Evolutionary conservation across 2,329 filamentous ascomycete genomes (phyloP), one percentile per base, ranked within the genome.

Genomic region (Emergomyces orientalis): DNA sequence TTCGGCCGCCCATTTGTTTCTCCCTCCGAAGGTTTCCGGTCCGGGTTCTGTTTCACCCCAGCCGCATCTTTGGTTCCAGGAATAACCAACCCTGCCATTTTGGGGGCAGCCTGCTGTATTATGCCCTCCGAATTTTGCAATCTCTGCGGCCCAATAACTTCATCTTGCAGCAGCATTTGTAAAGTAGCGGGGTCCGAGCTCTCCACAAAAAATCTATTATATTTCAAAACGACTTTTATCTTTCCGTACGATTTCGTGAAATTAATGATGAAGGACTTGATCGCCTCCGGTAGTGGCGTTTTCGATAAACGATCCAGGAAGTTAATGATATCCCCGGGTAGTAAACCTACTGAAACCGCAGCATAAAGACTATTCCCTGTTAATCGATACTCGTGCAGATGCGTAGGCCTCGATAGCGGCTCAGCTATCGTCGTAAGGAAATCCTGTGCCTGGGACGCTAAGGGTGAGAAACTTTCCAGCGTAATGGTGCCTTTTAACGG

Each of bases 381-480:
- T 70, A 99, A 83, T 62, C 87, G 85, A 76, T 97, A 97, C 76
- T 99, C 93, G 79, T 97, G 94, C 66, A 97, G 85, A 71, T 91
- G 93, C 5, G 87, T 89, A 63, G 94, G 93, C 64, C 93, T 86
- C 43, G 92, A 97, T 64, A 93, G 81, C 22, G 93, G 94, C 78
- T 99, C 93, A 66, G 93, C 90, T 69, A 99, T 93, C 56, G 94
- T 96, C 70, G 95, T 96, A 64, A 99, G 81, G 73, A 99, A 96
- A 74, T 96, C 91, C 73, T 96, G 91, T 0, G 91, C 93, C 71
- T 92, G 88, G 63, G 88, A 84, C 63, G 93, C 91, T 63, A 94
- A 81, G 2, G 92, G 89, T 60, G 90, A 93, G 78, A 97, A 97
- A 69, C 91, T 96, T 80, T 99, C 93, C 52, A 97, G 81, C 37